Evolutionary conservation across 192 early-diverging fungal genomes (phyloP).

Genomic region (Backusella luteola): DNA sequence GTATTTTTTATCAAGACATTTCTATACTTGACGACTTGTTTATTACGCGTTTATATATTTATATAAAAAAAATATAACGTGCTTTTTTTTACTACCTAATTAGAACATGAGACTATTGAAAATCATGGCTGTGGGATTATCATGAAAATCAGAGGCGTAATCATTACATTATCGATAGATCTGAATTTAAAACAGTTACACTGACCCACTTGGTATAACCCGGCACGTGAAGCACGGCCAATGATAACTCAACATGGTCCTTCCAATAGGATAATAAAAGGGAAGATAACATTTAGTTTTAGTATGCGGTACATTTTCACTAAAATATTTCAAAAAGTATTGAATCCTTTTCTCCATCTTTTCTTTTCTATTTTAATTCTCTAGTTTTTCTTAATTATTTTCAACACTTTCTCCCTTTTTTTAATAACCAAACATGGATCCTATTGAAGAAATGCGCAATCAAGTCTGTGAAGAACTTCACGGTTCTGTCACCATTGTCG

Average conservation of each 20-base stretch:
- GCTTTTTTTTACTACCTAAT: background rate
- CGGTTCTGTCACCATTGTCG: slow-evolving; percentile 19
- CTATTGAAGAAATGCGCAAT: slow-evolving; percentile 23
- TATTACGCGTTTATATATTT: background rate
- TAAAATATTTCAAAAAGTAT: background rate
- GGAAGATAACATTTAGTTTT: background rate
- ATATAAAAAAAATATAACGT: background rate
- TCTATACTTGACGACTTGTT: background rate
- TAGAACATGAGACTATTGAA: background rate
- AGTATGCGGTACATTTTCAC: background rate
- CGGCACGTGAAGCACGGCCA: background rate
- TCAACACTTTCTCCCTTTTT: background rate
- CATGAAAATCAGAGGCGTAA: background rate
- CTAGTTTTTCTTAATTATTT: background rate
- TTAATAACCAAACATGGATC: background rate
- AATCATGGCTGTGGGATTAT: background rate
- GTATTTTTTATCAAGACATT: background rate
- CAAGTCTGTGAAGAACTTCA: slow-evolving; percentile 22
- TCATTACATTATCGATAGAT: background rate
- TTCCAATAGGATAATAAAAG: background rate
- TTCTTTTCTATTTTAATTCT: background rate
- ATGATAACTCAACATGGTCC: background rate
- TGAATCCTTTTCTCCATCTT: background rate
- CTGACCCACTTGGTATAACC: background rate
- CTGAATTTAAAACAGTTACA: background rate